Conservation (phyloP, 2,329 filamentous ascomycete species). For the Chalaropsis thielavioides region DNA sequence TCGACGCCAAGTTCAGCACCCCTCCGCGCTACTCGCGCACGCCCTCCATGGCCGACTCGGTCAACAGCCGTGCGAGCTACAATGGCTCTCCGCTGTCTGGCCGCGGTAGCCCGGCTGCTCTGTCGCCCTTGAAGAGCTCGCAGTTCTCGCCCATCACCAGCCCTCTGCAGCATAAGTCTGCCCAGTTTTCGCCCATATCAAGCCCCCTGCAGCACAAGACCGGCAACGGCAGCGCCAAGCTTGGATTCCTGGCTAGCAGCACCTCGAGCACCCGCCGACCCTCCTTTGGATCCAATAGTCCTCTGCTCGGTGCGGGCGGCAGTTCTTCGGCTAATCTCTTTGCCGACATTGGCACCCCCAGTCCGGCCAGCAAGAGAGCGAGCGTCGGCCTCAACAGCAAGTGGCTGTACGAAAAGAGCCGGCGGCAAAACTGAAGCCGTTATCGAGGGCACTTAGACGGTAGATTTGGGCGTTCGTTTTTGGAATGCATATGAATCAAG, state of each 20-base stretch:
- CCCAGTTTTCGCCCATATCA: slow-evolving; percentile 37
- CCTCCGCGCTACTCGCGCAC: slow-evolving; percentile 77
- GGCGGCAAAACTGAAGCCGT: slow-evolving; percentile 36
- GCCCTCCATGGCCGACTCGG: slow-evolving; percentile 48
- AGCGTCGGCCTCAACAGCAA: slow-evolving; percentile 76
- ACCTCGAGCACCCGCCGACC: slow-evolving; percentile 29
- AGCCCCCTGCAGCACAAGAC: slow-evolving; percentile 23
- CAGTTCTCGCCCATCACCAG: slow-evolving; percentile 34
- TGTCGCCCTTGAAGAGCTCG: slow-evolving; percentile 26
- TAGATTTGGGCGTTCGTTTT: background rate
- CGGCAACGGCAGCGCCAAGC: slow-evolving; percentile 27
- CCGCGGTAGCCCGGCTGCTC: slow-evolving; percentile 34
- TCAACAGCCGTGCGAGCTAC: slow-evolving; percentile 44
- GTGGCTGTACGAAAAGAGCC: slow-evolving; percentile 82
- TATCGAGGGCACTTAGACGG: slow-evolving; percentile 18
- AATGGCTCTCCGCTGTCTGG: slow-evolving; percentile 44
- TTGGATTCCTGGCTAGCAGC: slow-evolving; percentile 3
- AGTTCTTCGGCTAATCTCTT: slow-evolving; percentile 36
- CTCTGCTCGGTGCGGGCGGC: slow-evolving; percentile 29
- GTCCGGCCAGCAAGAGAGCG: slow-evolving; percentile 52
- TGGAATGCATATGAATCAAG: background rate
- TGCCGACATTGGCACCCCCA: slow-evolving; percentile 52
- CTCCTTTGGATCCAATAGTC: slow-evolving; percentile 46
- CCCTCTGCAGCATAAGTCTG: slow-evolving; percentile 49
- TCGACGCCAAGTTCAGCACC: slow-evolving; percentile 55